Evolutionary conservation across 73 alveolate genomes (phyloP).

Genomic region (Tetrahymena elliotti): DNA sequence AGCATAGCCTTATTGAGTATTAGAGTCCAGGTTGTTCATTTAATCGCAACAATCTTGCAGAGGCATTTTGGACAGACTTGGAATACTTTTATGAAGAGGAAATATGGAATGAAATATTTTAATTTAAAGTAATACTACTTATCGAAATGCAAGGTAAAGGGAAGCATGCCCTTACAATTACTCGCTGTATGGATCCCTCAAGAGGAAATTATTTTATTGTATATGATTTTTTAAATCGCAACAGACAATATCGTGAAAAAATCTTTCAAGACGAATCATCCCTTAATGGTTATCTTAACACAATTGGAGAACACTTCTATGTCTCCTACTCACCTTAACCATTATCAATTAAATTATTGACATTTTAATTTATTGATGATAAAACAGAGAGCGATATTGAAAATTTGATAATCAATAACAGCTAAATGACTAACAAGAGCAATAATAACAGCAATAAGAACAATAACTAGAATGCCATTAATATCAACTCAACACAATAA

Average conservation of each 20-base stretch:
- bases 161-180: neutral
- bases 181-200: neutral
- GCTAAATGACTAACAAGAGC: neutral
- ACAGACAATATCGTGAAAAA: neutral
- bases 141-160: neutral
- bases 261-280: neutral
- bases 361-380: neutral
- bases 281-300: neutral
- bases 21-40: neutral
- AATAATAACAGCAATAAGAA: neutral
- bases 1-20: neutral
- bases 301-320: neutral
- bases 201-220: neutral
- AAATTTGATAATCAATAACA: neutral
- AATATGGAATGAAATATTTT: neutral
- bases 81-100: neutral
- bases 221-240: neutral
- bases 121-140: neutral
- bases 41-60: neutral
- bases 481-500: neutral
- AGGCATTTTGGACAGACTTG: neutral
- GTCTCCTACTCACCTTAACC: neutral
- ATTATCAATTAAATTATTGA: neutral
- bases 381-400: neutral
- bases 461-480: neutral